Evolutionary conservation across 306 rosid species (phyloP).

Genomic region (Abrus pulchellus): DNA sequence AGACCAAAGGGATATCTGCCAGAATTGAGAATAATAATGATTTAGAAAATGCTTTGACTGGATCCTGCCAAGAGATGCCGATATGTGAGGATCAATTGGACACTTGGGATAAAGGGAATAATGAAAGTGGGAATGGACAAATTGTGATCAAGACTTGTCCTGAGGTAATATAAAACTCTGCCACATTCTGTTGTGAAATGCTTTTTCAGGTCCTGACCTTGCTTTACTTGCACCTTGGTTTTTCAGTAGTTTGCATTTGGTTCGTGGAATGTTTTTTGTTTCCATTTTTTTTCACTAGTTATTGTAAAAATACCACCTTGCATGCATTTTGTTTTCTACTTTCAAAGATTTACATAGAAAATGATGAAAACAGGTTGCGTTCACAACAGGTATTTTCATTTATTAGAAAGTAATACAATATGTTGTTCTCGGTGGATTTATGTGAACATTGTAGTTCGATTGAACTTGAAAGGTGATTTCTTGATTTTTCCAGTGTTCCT

Average conservation of each 20-base stretch:
- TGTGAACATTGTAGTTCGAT: slow-evolving; percentile 11
- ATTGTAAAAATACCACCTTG: neutral
- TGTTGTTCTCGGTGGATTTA: slow-evolving; percentile 12
- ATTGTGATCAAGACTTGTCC: slow-evolving; percentile 74
- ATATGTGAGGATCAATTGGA: slow-evolving; percentile 61
- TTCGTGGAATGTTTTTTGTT: neutral
- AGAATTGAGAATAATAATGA: slow-evolving; percentile 60
- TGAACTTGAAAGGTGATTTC: slow-evolving; percentile 10
- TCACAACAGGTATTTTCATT: neutral
- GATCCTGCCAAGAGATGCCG: slow-evolving; percentile 57
- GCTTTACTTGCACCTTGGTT: neutral
- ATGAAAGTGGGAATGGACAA: slow-evolving; percentile 67
- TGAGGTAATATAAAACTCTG: slow-evolving; percentile 67
- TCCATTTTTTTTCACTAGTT: neutral
- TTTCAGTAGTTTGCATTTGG: neutral
- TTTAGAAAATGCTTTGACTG: slow-evolving; percentile 58
- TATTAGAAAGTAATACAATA: slow-evolving; percentile 14
- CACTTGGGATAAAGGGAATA: slow-evolving; percentile 61
- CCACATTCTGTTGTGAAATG: slow-evolving; percentile 30
- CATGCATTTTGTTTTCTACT: neutral
- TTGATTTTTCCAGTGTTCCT: slow-evolving; percentile 29
- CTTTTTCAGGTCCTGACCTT: neutral
- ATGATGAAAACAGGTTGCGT: neutral
- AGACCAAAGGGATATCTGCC: slow-evolving; percentile 75
- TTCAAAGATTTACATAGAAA: neutral